These are phyloP conservation scores for Heliamphora exappendiculata DNA, from an alignment of 148 eudicot species.

Conservation along the genomic window DNA sequence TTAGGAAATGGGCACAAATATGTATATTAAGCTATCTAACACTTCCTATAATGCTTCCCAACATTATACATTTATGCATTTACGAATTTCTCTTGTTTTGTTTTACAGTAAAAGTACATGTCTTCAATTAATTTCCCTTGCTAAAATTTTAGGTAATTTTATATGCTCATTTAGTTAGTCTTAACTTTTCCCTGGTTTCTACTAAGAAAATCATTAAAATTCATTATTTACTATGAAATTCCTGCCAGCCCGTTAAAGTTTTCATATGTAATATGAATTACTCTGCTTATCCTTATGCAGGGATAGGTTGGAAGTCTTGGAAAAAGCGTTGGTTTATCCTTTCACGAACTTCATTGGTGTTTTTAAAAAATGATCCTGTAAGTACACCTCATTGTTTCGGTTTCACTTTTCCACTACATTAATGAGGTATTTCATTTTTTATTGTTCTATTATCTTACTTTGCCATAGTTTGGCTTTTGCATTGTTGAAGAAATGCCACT, in stretches of 20 bases:
- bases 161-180: neutral
- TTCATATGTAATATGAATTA: neutral
- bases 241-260: neutral
- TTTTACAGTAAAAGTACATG: no score
- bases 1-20: no score
- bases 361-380: constrained; percentile 96
- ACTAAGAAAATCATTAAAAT: neutral
- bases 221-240: neutral
- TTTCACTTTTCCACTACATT: constrained; percentile 5
- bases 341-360: constrained; percentile 91
- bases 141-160: neutral
- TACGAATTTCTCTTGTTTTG: neutral
- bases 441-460: neutral
- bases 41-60: no score
- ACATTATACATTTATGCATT: neutral
- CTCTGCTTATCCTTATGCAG: constrained; percentile 36
- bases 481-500: neutral
- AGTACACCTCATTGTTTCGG: constrained; percentile 21
- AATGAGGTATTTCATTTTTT: neutral
- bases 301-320: constrained; percentile 99
- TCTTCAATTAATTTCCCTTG: neutral
- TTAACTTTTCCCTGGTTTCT: neutral
- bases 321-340: constrained; percentile 98
- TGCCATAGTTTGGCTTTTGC: neutral
- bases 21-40: no score